phyloP scores from a whole-genome alignment of 148 eudicot genomes.

The Tetragonia tetragonoides region DNA sequence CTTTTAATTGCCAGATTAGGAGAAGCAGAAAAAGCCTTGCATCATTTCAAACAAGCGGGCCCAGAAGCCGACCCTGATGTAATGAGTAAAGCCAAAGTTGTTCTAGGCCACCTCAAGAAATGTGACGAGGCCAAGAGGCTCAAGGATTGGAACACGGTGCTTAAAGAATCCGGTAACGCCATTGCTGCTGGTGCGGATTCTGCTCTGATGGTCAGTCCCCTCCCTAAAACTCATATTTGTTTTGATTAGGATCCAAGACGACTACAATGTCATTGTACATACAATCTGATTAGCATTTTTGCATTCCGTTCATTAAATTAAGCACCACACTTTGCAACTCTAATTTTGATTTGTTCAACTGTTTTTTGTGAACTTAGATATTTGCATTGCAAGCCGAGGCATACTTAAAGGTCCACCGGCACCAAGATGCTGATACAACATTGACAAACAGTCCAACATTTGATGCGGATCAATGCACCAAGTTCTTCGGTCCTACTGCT shows the following conservation, averaged over 20 bases:
- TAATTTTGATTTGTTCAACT: neutral
- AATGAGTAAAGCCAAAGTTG: slow-evolving; percentile 49
- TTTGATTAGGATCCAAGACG: neutral
- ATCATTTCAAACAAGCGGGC: slow-evolving; percentile 79
- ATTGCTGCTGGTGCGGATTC: slow-evolving; percentile 82
- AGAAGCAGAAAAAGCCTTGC: slow-evolving; percentile 71
- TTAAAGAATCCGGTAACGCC: slow-evolving; percentile 52
- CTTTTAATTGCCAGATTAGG: slow-evolving; percentile 61
- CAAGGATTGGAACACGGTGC: slow-evolving; percentile 74
- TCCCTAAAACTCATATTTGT: neutral
- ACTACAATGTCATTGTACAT: neutral
- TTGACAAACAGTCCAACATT: slow-evolving; percentile 58
- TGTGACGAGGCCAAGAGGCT: slow-evolving; percentile 77
- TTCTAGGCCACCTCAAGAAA: slow-evolving; percentile 54
- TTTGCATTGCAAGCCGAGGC: slow-evolving; percentile 86
- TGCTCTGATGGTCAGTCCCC: slow-evolving; percentile 65
- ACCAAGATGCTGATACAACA: slow-evolving; percentile 72
- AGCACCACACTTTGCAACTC: too few relatives aligned
- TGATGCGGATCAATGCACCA: slow-evolving; percentile 58
- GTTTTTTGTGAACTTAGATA: slow-evolving; percentile 38
- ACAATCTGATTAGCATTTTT: neutral
- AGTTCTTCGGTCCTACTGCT: slow-evolving; percentile 65
- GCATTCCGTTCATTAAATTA: neutral
- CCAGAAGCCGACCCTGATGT: slow-evolving; percentile 86
- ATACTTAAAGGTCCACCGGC: slow-evolving; percentile 62